Base-by-base conservation (phyloP, 805 yeast species). In the Blastobotrys chiropterorum region DNA sequence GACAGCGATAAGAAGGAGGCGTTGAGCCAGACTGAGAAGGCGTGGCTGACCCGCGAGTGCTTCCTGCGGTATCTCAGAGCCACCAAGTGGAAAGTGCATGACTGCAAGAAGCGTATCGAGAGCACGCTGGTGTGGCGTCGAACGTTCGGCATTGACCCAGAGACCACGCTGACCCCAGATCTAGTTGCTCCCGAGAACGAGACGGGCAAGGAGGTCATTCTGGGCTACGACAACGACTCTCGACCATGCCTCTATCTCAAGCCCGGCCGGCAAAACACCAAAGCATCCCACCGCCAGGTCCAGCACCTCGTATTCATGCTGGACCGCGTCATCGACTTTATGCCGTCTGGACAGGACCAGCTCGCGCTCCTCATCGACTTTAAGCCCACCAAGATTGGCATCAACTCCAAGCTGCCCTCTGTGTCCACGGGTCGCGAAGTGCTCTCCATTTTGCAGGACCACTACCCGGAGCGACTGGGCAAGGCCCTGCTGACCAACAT, bases 281-380 rank as follows among this genome's bases (percentile, higher is more conserved):
- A 88, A 63, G 81, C 94, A 2, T 81, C 94, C 1, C 85, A 82
- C 56, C 79, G 92, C 60, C 99, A 94, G 66, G 97, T 94, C n/a
- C 95, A 94, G 69, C 97, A 90, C 66, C 74, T 94, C 66, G 98
- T 94, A 4, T 92, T 76, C 72, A 85, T 85, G 90, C 75, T 94
- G 50, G 99, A 94, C 69, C 77, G 90, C 53, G 96, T 86, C 43
- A 90, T 92, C 52, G 95, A 90, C 67, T 87, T 80, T 68, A 92
- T 94, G 97, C 97, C 97, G 0, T 77, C 89, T 0, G 98, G 98
- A 19, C 99, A 94, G 70, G 99, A 92, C 65, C 85, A 95, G 11
- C 73, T 94, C 50, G 96, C 98, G 0, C 71, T 94, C 49, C 73
- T 95, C 57, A 92, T 94, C 58, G 99, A 94, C 69, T 92, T 94